These are phyloP conservation scores for Trichoderma hamatum DNA, from an alignment of 2,329 filamentous ascomycete species.

Conservation along the genomic window DNA sequence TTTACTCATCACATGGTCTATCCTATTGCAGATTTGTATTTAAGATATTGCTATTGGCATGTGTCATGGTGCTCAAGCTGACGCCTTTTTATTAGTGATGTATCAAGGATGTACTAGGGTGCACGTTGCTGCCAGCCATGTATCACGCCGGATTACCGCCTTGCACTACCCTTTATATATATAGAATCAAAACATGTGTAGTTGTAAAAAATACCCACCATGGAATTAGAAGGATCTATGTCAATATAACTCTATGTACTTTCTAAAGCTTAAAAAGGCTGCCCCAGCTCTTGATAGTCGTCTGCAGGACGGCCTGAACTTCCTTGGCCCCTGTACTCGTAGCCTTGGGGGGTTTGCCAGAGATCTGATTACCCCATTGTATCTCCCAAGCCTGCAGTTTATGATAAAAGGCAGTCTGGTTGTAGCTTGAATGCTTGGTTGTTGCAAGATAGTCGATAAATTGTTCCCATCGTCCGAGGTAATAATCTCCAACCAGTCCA, in stretches of 20 bases:
- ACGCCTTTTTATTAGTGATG: not conserved
- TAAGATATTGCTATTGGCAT: not conserved
- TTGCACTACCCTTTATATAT: not conserved
- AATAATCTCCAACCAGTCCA: conserved; percentile 51
- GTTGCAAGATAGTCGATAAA: conserved; percentile 47
- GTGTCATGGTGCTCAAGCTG: not conserved
- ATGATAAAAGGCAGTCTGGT: conserved; percentile 26
- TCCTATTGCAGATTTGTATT: not conserved
- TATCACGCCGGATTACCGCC: no score
- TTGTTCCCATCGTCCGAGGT: conserved; percentile 49
- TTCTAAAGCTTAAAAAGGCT: conserved; percentile 4
- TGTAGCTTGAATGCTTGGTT: conserved; percentile 23
- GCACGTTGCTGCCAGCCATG: no score
- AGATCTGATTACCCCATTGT: conserved; percentile 16
- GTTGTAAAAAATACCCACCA: not conserved
- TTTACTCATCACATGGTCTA: not conserved
- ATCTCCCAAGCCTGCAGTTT: conserved; percentile 22
- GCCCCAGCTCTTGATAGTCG: conserved; percentile 4
- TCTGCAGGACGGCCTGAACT: conserved; percentile 2
- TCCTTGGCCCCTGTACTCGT: not conserved
- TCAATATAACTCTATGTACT: not conserved
- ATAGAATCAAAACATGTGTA: not conserved
- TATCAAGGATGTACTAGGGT: not conserved
- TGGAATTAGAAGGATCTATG: not conserved
- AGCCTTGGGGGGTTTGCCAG: not conserved